A percentile compares a stretch with the other conserved stretches of the same genome.
Evolutionary conservation across 2,329 filamentous ascomycete species (phyloP).

Genomic region (Aspergillus sp.): DNA sequence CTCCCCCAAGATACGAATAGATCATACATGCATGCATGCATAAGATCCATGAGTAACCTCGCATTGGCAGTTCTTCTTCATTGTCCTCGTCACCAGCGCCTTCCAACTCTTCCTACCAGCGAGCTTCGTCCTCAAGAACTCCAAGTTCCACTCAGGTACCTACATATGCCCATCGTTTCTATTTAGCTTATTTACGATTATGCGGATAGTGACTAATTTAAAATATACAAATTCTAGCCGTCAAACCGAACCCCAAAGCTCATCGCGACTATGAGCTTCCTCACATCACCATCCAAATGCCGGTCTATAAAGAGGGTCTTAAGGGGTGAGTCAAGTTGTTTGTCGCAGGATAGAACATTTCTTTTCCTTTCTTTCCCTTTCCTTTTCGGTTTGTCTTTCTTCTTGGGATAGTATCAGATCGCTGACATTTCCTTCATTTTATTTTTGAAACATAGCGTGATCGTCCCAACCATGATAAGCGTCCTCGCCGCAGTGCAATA

Average conservation of each 20-base stretch:
- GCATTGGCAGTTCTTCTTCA: conserved; percentile 49
- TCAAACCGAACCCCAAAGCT: conserved; percentile 39
- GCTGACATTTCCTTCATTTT: neutral
- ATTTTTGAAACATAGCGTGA: conserved; percentile 53
- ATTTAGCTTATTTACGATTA: neutral
- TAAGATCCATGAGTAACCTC: neutral
- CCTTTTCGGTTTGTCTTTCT: too few species aligned
- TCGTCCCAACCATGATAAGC: conserved; percentile 60
- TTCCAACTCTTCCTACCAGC: conserved; percentile 51
- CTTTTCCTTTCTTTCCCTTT: neutral
- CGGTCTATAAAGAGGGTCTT: conserved; percentile 79
- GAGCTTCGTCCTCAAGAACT: conserved; percentile 49
- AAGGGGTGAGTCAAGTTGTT: conserved; percentile 40
- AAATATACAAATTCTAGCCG: conserved; percentile 25
- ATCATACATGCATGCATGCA: neutral
- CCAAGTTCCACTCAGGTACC: conserved; percentile 51
- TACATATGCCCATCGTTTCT: neutral
- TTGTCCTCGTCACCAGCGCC: conserved; percentile 47
- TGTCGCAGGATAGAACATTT: neutral
- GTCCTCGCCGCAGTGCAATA: conserved; percentile 63
- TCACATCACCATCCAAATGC: conserved; percentile 75
- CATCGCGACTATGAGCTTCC: conserved; percentile 29
- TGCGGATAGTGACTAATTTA: too few species aligned
- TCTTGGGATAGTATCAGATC: too few species aligned
- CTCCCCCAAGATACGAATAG: too few species aligned